Percentiles rank a stretch among this genome's conserved stretches.
These are phyloP conservation scores for Oryza longistaminata DNA, from an alignment of 176 grass and related monocot genomes.

Conservation along the genomic window DNA sequence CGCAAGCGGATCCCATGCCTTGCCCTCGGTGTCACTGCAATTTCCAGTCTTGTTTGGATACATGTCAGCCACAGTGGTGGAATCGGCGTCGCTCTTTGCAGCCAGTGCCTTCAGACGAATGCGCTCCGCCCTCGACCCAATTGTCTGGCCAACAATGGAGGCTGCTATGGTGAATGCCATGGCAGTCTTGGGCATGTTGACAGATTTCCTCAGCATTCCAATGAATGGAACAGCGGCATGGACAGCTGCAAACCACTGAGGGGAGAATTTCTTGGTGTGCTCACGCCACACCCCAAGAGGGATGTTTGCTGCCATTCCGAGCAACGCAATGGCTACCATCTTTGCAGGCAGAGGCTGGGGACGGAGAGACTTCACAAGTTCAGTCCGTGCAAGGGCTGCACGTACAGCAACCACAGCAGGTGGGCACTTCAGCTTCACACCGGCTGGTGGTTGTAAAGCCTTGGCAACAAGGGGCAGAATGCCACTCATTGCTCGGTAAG, in stretches of 20 bases:
- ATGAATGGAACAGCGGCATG: slow-evolving; percentile 89
- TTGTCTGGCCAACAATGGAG: slow-evolving; percentile 91
- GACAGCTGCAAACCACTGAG: slow-evolving; percentile 86
- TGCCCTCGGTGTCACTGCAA: slow-evolving; percentile 45
- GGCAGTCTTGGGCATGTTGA: slow-evolving; percentile 80
- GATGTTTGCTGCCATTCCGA: slow-evolving; percentile 88
- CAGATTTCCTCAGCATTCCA: slow-evolving; percentile 89
- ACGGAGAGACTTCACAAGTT: slow-evolving; percentile 80
- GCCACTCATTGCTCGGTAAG: slow-evolving; percentile 78
- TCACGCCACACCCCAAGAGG: slow-evolving; percentile 94
- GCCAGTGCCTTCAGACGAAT: slow-evolving; percentile 55
- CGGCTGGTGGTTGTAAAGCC: slow-evolving; percentile 64
- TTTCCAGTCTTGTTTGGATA: slow-evolving; percentile 43
- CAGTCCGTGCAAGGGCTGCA: slow-evolving; percentile 75
- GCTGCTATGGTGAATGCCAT: slow-evolving; percentile 96
- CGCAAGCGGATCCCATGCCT: slow-evolving; percentile 60
- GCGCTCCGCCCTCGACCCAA: slow-evolving; percentile 80
- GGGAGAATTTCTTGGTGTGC: slow-evolving; percentile 90
- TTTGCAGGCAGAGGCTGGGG: slow-evolving; percentile 81
- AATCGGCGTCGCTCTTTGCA: neutral
- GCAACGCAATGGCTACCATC: slow-evolving; percentile 82
- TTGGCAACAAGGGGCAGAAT: slow-evolving; percentile 87
- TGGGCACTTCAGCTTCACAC: slow-evolving; percentile 90
- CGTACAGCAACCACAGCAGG: slow-evolving; percentile 72
- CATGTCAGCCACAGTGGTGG: neutral